Evolutionary conservation across 2,329 filamentous ascomycete genomes (phyloP), one percentile per base, ranked within the genome.

Genomic region (Apiospora phragmitis): DNA sequence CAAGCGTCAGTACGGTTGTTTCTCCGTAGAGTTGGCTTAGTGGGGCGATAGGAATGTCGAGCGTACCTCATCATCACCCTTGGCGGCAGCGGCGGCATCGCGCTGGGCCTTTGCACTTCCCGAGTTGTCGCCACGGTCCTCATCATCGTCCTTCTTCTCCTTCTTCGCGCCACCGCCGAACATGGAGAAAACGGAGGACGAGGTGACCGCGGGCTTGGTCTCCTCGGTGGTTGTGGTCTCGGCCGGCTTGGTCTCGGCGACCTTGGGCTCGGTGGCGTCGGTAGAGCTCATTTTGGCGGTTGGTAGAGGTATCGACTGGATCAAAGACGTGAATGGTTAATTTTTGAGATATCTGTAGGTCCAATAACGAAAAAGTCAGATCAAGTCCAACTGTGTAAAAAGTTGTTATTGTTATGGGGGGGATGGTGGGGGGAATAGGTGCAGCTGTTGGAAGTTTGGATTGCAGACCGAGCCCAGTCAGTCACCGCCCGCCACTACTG

Each of bases 121-220:
- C 75, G 94, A 97, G 81, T 91, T 93, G 82, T 98, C 95, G 75
- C 94, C 92, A 74, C 91, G 92, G 76, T 93, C 94, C 79, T 93
- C 93, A 42, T 93, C 86, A 71, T 93, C 92, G 73, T 91, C 90
- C 88, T 96, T 97, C 89, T 94, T 95, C 86, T 96, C 94, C 88
- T 97, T 98, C 90, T 97, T 97, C 72, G 93, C 93, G 73, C 96
- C 96, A 74, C 96, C 96, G 77, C 96, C 96, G 81, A 99, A 99
- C 96, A 99, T 98, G 83, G 94, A 95, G 87, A 98, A 98, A 75
- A 98, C 93, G 76, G 89, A 87, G 11, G 89, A 89, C 24, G 87
- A 86, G 73, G 85, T 89, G 70, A 88, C 84, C 70, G 85, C 75
- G 71, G 79, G 77, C 77, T 81, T 81, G 67, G 74, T 74, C 75